Conservation (phyloP, 2,329 filamentous ascomycete species). For the Pestalotiopsis sp. region DNA sequence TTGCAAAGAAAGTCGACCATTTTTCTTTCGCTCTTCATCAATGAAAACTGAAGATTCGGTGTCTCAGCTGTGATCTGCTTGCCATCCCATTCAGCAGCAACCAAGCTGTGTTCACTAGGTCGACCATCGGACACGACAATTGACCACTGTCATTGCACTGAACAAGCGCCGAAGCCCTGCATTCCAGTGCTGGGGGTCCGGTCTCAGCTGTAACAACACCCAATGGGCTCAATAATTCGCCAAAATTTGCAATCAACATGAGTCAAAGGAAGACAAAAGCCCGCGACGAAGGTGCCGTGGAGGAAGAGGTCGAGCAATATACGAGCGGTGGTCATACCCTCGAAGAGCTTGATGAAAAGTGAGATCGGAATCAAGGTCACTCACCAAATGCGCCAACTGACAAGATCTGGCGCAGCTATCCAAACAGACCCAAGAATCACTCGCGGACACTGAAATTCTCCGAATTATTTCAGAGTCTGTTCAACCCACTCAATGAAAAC, state of each 20-base stretch:
- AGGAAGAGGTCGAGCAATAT: conserved; percentile 56
- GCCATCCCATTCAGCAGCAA: no score
- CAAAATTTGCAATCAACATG: conserved; percentile 26
- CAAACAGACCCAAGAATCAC: conserved; percentile 79
- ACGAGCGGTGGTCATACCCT: conserved; percentile 36
- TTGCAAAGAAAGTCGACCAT: background rate
- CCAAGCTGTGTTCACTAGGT: no score
- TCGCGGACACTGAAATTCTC: conserved; percentile 80
- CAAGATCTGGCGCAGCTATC: conserved; percentile 61
- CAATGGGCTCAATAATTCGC: background rate
- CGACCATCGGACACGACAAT: no score
- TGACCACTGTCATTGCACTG: no score
- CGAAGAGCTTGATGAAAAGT: conserved; percentile 48
- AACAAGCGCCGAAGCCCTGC: background rate
- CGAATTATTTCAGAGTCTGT: conserved; percentile 73
- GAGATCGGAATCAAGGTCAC: conserved; percentile 5
- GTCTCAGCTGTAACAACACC: background rate
- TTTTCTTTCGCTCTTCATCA: background rate
- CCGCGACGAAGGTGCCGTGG: conserved; percentile 41
- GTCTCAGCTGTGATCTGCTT: no score
- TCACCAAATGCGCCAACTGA: conserved; percentile 7
- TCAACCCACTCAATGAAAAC: conserved; percentile 77
- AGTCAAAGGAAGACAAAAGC: conserved; percentile 26
- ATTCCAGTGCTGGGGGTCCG: no score
- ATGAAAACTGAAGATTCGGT: no score